Percentiles rank a stretch among this genome's conserved stretches.
Evolutionary conservation across 768 basidiomycete species (phyloP).

Genomic region (Artomyces pyxidatus): DNA sequence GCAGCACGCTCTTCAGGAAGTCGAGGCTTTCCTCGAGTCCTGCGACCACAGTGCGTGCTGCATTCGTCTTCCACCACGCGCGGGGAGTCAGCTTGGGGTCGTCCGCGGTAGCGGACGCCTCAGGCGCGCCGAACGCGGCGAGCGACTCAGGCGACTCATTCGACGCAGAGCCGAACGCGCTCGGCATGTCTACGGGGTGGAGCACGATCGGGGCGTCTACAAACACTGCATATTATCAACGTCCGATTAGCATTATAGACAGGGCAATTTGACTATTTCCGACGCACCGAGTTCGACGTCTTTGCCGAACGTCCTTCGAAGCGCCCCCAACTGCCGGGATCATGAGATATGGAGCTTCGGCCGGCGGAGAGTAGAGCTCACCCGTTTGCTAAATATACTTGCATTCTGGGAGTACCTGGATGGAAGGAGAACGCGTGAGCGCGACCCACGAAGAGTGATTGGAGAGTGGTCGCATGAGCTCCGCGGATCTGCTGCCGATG

Average conservation of each 20-base stretch:
- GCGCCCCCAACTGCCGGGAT: conserved; percentile 50
- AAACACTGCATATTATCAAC: conserved; percentile 51
- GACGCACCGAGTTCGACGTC: conserved; percentile 51
- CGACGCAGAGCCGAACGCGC: conserved; percentile 19
- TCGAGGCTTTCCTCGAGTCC: conserved; percentile 55
- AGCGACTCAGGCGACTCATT: conserved; percentile 17
- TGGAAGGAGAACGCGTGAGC: too few relatives aligned
- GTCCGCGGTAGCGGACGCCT: conserved; percentile 22
- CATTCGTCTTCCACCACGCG: conserved; percentile 63
- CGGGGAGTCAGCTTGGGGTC: conserved; percentile 53
- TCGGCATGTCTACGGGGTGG: conserved; percentile 51
- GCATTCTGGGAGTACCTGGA: conserved; percentile 62
- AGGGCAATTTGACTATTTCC: background rate
- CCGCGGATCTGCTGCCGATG: background rate
- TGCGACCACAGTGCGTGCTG: conserved; percentile 38
- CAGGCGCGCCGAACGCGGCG: conserved; percentile 33
- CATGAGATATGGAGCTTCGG: background rate
- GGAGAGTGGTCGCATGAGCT: background rate
- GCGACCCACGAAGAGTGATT: too few relatives aligned
- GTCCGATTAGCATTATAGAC: background rate
- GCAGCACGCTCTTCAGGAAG: conserved; percentile 47
- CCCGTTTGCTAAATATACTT: conserved; percentile 59
- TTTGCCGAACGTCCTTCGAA: conserved; percentile 57
- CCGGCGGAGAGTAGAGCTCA: conserved; percentile 23
- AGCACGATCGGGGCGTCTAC: conserved; percentile 64